Base-by-base conservation (phyloP, 202 grass and related monocot genomes). In the Zizania palustris region DNA sequence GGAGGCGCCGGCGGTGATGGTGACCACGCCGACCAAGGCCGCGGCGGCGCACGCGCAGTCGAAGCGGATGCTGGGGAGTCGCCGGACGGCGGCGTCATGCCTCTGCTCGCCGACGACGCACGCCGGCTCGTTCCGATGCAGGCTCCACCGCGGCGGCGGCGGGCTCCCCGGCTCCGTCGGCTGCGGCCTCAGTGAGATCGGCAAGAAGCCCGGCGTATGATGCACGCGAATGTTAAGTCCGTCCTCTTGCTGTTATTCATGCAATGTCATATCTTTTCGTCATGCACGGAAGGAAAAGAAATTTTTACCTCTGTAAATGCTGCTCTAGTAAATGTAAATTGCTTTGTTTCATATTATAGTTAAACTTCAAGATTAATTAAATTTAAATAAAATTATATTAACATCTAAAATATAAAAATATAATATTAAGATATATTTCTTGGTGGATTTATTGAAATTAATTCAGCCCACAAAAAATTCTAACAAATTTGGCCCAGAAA, bases 91-190 rank as follows among this genome's bases (percentile, higher is more conserved):
- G n/a, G 18, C 51, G 16, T 54, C 51, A 38, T 93, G 91, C 60
- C 76, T 90, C 69, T 93, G 91, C 82, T 93, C 91, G 36, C 87
- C 91, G 45, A 93, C 87, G 50, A 65, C 85, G 65, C 91, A 90
- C 66, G 84, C 67, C 39, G 87, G 87, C 0, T 93, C 91, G 36
- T 93, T 93, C 77, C 84, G 91, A 21, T 93, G 91, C 74, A 82
- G 91, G 60, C 87, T 93, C 71, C 91, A 93, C 74, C 84, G 91
- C 34, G 78, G 46, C 72, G 54, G 35, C 51, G 45, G 28, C 28
- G 28, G 39, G 6, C 22, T 16, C 33, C 42, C 28, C 20, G 65
- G 66, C 5, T 81, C 80, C 5, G 45, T 67, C 55, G 80, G 84
- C 64, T 54, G 74, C n/a, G 75, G 61, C 21, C 67, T 88, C 37